Conservation (phyloP, 179 eudicot genomes). For the Spinacia oleracea region DNA sequence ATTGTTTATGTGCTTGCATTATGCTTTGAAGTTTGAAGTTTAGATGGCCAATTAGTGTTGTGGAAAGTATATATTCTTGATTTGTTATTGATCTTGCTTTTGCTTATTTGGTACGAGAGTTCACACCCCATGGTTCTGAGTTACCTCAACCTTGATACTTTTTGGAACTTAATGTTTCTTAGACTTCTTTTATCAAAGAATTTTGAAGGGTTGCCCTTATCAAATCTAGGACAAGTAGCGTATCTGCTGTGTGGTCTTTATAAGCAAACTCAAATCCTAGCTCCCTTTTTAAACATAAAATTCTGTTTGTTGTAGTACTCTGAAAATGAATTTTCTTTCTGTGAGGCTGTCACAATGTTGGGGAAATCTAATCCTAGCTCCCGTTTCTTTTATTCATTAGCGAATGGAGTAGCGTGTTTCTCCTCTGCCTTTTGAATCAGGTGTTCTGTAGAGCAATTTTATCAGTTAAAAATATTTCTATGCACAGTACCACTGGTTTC, state of each 20-base stretch:
- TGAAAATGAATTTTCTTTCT: not conserved
- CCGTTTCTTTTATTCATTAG: not conserved
- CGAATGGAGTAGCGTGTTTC: not conserved
- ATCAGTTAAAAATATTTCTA: not conserved
- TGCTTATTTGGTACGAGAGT: no score
- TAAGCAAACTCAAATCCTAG: not conserved
- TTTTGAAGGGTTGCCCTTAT: no score
- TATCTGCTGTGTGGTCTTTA: constrained; percentile 5
- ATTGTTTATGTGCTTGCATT: no score
- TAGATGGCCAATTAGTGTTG: no score
- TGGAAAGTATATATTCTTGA: no score
- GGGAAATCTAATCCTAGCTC: not conserved
- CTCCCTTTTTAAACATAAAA: not conserved
- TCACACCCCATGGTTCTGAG: no score
- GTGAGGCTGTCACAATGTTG: not conserved
- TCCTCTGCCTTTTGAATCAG: not conserved
- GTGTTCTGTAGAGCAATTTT: not conserved
- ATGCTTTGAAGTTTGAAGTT: no score
- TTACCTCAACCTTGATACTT: no score
- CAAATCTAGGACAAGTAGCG: not conserved
- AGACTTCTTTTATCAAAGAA: no score
- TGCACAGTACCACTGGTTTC: not conserved
- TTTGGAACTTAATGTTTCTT: no score
- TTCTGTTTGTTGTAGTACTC: constrained; percentile 8
- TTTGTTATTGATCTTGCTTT: no score